Percentiles rank a stretch among this genome's conserved stretches.
Conservation (phyloP, 768 basidiomycete genomes). For the Pleurotus platypus region DNA sequence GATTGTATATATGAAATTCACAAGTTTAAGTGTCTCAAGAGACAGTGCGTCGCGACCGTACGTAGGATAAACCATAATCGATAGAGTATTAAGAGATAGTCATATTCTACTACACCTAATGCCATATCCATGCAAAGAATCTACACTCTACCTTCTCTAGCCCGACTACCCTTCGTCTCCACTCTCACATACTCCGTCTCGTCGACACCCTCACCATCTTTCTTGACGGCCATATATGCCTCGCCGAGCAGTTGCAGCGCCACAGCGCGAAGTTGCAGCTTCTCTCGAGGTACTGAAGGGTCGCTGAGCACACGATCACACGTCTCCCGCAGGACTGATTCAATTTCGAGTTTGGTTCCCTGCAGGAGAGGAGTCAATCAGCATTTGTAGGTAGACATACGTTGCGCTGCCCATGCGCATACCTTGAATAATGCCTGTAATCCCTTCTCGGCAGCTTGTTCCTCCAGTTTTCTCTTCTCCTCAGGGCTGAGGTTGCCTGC, state of each 20-base stretch:
- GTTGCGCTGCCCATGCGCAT: background rate
- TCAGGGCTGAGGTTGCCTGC: slow-evolving; percentile 76
- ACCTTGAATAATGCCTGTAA: slow-evolving; percentile 90
- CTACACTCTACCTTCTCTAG: slow-evolving; percentile 19
- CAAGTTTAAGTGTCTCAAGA: no score
- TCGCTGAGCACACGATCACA: slow-evolving; percentile 79
- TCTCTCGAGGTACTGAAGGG: slow-evolving; percentile 45
- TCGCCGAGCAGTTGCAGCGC: slow-evolving; percentile 85
- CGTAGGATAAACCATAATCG: no score
- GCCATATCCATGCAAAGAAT: no score
- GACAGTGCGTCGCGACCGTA: no score
- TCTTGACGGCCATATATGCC: slow-evolving; percentile 67
- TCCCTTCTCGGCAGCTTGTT: slow-evolving; percentile 92
- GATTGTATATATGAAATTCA: no score
- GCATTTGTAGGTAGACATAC: background rate
- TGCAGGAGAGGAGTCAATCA: slow-evolving; percentile 21
- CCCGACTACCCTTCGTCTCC: slow-evolving; percentile 68
- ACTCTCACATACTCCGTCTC: slow-evolving; percentile 82
- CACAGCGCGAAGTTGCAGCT: slow-evolving; percentile 70
- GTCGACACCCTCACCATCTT: slow-evolving; percentile 50
- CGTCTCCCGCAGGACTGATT: slow-evolving; percentile 84
- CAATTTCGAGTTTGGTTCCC: slow-evolving; percentile 90
- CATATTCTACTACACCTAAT: no score
- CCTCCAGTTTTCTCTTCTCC: slow-evolving; percentile 80
- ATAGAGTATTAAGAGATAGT: no score